These are phyloP conservation scores for Liquidambar formosana DNA, from an alignment of 164 flowering plant species.

Conservation along the genomic window DNA sequence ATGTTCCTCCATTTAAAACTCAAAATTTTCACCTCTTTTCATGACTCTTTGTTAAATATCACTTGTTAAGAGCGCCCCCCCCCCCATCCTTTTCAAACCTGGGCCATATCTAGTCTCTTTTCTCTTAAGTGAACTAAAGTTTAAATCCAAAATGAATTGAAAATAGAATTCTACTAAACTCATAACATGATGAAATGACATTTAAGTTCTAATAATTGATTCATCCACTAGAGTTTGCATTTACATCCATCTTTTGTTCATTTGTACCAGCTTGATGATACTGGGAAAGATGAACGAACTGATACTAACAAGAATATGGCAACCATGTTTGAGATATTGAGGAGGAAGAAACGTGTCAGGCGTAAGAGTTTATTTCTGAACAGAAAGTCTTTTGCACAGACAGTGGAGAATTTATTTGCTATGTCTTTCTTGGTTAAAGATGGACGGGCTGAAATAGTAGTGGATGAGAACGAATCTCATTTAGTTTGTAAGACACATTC, in stretches of 20 bases:
- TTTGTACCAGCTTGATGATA: constrained; percentile 46
- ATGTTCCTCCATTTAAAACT: too few species aligned
- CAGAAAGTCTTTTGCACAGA: constrained; percentile 75
- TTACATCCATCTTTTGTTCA: not conserved
- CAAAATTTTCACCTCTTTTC: too few species aligned
- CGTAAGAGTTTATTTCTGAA: constrained; percentile 72
- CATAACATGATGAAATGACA: too few species aligned
- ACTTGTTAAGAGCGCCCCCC: too few species aligned
- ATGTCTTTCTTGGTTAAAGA: constrained; percentile 86
- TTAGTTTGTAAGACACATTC: constrained; percentile 60
- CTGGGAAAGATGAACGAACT: constrained; percentile 50
- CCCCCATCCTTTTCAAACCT: too few species aligned
- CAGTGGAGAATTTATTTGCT: constrained; percentile 90
- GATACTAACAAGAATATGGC: constrained; percentile 88
- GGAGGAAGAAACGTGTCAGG: constrained; percentile 50
- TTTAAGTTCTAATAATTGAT: too few species aligned
- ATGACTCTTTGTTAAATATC: too few species aligned
- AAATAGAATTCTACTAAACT: not conserved
- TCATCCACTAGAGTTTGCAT: not conserved
- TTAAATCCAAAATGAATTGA: not conserved
- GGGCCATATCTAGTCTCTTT: too few species aligned
- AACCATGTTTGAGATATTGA: constrained; percentile 74
- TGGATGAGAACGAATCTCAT: constrained; percentile 60
- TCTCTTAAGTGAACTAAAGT: too few species aligned
- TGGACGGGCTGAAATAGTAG: constrained; percentile 70